Evolutionary conservation across 2,329 filamentous ascomycete species (phyloP).

Genomic region (Epichloe brachyelytri): DNA sequence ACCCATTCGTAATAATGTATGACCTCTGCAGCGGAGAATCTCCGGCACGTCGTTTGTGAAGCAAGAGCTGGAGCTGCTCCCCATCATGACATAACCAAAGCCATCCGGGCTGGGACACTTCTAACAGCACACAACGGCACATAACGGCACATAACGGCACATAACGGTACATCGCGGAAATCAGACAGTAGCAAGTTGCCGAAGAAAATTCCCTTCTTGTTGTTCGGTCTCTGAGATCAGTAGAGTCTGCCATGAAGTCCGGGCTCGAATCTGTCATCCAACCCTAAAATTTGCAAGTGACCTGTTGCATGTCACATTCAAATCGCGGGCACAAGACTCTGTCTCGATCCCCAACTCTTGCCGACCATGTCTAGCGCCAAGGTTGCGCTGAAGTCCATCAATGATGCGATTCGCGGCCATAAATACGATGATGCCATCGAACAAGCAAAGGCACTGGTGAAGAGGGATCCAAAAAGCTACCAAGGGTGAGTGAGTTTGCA

Average conservation of each 20-base stretch:
- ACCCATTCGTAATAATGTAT: not conserved
- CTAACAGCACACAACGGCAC: no score
- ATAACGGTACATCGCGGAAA: not conserved
- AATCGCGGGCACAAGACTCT: not conserved
- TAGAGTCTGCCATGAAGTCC: not conserved
- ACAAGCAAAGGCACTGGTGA: slow-evolving; percentile 56
- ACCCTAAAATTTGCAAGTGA: not conserved
- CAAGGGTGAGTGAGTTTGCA: slow-evolving; percentile 48
- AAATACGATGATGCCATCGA: slow-evolving; percentile 66
- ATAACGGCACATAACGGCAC: no score
- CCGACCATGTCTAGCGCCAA: slow-evolving; percentile 44
- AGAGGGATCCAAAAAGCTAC: slow-evolving; percentile 65
- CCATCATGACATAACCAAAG: slow-evolving; percentile 1
- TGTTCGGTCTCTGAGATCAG: not conserved
- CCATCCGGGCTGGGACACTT: not conserved
- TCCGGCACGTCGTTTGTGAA: not conserved
- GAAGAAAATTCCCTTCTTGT: not conserved
- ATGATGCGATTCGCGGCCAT: slow-evolving; percentile 61
- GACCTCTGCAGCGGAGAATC: not conserved
- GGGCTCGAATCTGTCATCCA: not conserved
- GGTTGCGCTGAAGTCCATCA: slow-evolving; percentile 68
- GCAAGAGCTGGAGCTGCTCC: not conserved
- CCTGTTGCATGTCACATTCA: not conserved
- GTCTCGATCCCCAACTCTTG: not conserved
- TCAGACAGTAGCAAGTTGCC: not conserved